phyloP scores from a whole-genome alignment of 192 early-diverging fungal species.

The Mortierella claussenii region DNA sequence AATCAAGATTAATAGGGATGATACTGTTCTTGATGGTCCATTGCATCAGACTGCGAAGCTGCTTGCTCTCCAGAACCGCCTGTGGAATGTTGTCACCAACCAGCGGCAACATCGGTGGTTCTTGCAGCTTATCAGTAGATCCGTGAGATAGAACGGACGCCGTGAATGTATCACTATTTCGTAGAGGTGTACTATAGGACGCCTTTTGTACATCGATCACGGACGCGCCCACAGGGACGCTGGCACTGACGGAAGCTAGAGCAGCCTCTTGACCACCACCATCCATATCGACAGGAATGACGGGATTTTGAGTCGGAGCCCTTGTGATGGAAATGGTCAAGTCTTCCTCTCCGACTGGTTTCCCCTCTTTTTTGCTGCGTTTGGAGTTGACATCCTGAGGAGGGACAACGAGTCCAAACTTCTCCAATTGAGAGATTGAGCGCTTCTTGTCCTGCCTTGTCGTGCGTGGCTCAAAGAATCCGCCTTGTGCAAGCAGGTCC shows the following conservation, averaged over 20 bases:
- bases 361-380: neutral
- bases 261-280: neutral
- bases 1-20: conserved; percentile 1
- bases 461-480: neutral
- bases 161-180: neutral
- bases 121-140: neutral
- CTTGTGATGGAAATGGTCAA: neutral
- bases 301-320: neutral
- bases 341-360: neutral
- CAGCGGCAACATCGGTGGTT: neutral
- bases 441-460: neutral
- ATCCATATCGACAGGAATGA: neutral
- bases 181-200: too few species aligned
- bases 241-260: too few species aligned
- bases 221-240: too few species aligned
- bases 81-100: too few species aligned
- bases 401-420: neutral
- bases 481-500: neutral
- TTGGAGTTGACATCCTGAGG: neutral
- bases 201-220: neutral
- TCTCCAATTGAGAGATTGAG: neutral
- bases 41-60: conserved; percentile 4
- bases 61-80: conserved; percentile 2
- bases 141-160: neutral
- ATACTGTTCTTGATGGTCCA: conserved; percentile 16